Evolutionary conservation across 352 stramenopile genomes (phyloP).

Genomic region (Thraustotheca clavata): DNA sequence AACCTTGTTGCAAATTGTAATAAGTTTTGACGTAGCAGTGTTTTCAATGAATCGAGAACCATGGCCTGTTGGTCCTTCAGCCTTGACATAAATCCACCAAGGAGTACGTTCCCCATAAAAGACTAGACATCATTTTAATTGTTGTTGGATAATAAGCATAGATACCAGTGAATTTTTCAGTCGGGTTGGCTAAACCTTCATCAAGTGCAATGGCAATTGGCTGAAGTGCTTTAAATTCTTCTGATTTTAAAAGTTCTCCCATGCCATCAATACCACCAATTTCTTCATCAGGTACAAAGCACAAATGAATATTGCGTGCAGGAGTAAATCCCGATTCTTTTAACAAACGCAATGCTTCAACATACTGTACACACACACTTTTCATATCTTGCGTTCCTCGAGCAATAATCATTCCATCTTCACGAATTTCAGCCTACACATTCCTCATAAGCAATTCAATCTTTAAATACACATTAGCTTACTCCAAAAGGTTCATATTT

Average conservation of each 20-base stretch:
- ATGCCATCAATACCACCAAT: constrained; percentile 90
- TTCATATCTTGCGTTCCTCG: constrained; percentile 95
- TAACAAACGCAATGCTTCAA: constrained; percentile 81
- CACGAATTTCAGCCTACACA: constrained; percentile 50
- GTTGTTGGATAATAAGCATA: not conserved
- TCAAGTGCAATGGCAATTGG: constrained; percentile 89
- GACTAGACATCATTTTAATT: constrained; percentile 31
- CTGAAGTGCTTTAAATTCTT: constrained; percentile 70
- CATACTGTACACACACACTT: constrained; percentile 93
- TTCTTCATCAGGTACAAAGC: constrained; percentile 92
- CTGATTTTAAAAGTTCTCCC: constrained; percentile 80
- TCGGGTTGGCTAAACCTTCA: constrained; percentile 89
- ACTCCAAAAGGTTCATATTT: constrained; percentile 87
- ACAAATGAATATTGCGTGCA: constrained; percentile 84
- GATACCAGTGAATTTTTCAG: constrained; percentile 69
- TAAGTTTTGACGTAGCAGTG: constrained; percentile 91
- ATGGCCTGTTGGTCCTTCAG: constrained; percentile 66
- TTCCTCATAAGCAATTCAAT: not conserved
- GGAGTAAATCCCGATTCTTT: constrained; percentile 59
- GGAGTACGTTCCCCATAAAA: constrained; percentile 94
- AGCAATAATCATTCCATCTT: constrained; percentile 90
- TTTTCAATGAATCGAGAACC: constrained; percentile 91
- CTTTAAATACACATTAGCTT: constrained; percentile 12
- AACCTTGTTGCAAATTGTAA: constrained; percentile 78
- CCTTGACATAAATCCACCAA: constrained; percentile 88